Base-by-base conservation (phyloP, 1,139 yeast genomes). In the Candida sp. region DNA sequence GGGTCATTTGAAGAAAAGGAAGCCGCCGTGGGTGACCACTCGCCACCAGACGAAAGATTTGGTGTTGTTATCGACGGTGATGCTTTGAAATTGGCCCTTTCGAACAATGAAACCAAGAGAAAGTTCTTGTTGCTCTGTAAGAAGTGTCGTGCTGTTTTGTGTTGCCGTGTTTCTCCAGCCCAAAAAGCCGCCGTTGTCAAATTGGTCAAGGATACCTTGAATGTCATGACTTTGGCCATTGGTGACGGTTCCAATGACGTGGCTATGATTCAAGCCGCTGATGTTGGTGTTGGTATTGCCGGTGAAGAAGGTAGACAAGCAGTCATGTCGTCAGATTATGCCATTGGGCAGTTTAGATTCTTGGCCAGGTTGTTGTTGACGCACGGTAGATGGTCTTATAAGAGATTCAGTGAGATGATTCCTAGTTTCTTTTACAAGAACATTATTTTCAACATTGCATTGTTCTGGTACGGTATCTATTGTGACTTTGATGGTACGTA, bases 161-260 rank as follows among this genome's bases (percentile, higher is more conserved):
- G 99, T 70, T 94, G 99, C 70, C 86, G 99, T 67, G 99, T 94
- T 3, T 93, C 98, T 2, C 99, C 99, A 1, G 78, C 96, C 52
- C 99, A 96, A 66, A 96, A 96, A 68, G 99, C 99, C 0, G 78
- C 93, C 42, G 99, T 96, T 42, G 99, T 96, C 30, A 91, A 90
- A 64, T 81, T 96, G 73, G 98, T 94, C 34, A 88, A 88, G 61
- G 87, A 90, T 63, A 85, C 90, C 62, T 83, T 88, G 58, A 84
- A 86, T 52, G 88, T 96, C 0, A 74, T 94, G 61, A 73, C 96
- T 27, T 77, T 96, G 54, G 98, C 99, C 0, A 89, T 94, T 65
- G 99, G 99, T 49, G 99, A 94, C 72, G 99, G 99, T 60, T 98
- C 99, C 3, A 94, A 94, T 65, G 99, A 94, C 73, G 99, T 94